Conservation (phyloP, 2,329 filamentous ascomycete genomes). For the Paraphoma chrysanthemicola region DNA sequence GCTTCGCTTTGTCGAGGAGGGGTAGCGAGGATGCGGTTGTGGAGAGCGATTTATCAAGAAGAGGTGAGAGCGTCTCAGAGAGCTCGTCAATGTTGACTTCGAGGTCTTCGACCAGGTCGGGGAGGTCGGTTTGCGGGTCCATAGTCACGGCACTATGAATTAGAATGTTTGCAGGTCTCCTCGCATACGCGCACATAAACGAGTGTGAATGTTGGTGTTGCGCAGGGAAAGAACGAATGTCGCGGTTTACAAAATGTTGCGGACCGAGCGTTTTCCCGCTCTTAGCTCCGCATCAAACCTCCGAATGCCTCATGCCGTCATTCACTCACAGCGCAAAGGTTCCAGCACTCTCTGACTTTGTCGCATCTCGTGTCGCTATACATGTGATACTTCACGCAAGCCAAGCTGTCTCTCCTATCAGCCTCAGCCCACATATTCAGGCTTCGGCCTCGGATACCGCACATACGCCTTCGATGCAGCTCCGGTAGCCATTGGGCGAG, state of each 20-base stretch:
- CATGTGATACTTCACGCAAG: slow-evolving; percentile 20
- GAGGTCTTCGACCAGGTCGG: slow-evolving; percentile 74
- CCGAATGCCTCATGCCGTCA: slow-evolving; percentile 12
- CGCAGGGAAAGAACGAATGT: not conserved
- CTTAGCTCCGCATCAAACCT: slow-evolving; percentile 18
- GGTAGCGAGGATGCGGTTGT: slow-evolving; percentile 79
- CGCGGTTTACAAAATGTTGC: slow-evolving; percentile 23
- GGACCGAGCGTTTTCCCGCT: slow-evolving; percentile 33
- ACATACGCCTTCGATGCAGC: slow-evolving; percentile 48
- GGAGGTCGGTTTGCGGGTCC: slow-evolving; percentile 64
- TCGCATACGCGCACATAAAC: not conserved
- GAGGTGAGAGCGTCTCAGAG: slow-evolving; percentile 74
- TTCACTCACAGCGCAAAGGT: slow-evolving; percentile 6
- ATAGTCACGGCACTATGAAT: slow-evolving; percentile 41
- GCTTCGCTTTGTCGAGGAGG: slow-evolving; percentile 92
- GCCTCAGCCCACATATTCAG: slow-evolving; percentile 48
- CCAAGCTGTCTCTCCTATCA: slow-evolving; percentile 54
- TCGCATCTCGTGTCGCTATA: not conserved
- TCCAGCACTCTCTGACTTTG: not conserved
- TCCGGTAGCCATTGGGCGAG: slow-evolving; percentile 51
- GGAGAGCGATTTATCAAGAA: slow-evolving; percentile 70
- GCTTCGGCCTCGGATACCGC: slow-evolving; percentile 56
- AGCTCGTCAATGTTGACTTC: slow-evolving; percentile 81
- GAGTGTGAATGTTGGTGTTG: slow-evolving; percentile 2
- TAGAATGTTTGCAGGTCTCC: not conserved